These are phyloP conservation scores for Primulina eburnea DNA, from an alignment of 257 asterid species.

Conservation along the genomic window DNA sequence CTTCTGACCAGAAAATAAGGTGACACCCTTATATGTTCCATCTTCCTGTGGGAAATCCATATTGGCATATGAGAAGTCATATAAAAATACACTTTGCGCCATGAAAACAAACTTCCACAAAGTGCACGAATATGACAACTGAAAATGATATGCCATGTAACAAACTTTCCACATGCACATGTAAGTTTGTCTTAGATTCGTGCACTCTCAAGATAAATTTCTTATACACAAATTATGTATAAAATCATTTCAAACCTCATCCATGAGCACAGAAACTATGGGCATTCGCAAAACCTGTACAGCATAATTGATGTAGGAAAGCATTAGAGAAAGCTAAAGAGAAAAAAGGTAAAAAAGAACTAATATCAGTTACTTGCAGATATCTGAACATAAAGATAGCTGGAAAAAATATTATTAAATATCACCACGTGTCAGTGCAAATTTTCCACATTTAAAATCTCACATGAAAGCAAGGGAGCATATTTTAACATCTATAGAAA, in stretches of 20 bases:
- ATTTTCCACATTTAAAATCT: background rate
- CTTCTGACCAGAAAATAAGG: conserved; percentile 88
- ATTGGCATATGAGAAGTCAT: conserved; percentile 21
- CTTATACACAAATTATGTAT: conserved; percentile 11
- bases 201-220: conserved; percentile 11
- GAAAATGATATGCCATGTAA: conserved; percentile 20
- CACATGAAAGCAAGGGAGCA: background rate
- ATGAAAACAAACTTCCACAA: background rate
- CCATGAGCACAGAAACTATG: conserved; percentile 50
- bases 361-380: conserved; percentile 7
- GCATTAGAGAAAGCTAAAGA: conserved; percentile 18
- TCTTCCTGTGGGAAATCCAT: conserved; percentile 46
- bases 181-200: conserved; percentile 8
- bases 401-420: background rate
- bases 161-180: conserved; percentile 16
- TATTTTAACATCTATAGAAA: background rate
- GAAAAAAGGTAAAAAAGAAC: conserved; percentile 2
- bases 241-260: conserved; percentile 47
- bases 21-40: conserved; percentile 67
- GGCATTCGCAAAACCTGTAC: conserved; percentile 86
- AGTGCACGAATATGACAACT: conserved; percentile 5
- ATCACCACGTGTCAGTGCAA: conserved; percentile 3
- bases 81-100: conserved; percentile 8
- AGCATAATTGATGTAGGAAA: conserved; percentile 15
- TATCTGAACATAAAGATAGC: conserved; percentile 4